A percentile compares a stretch with the other conserved stretches of the same genome.
Evolutionary conservation across 1,139 yeast species (phyloP).

Genomic region (Lodderomyces orthopsilosis): DNA sequence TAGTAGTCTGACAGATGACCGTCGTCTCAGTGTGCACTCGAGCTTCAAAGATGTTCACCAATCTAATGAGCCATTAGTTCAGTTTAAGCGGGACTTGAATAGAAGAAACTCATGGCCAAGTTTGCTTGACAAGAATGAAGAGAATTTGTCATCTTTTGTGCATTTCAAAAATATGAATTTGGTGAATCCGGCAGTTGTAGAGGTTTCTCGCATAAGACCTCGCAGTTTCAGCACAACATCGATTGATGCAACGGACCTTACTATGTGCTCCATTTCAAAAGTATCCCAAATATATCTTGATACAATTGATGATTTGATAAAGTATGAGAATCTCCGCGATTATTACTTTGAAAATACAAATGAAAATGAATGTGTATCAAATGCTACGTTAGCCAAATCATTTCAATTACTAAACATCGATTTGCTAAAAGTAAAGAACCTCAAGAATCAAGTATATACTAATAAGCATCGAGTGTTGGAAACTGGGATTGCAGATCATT

Average conservation of each 20-base stretch:
- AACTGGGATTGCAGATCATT: conserved; percentile 30
- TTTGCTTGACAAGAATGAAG: conserved; percentile 13
- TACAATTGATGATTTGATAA: conserved; percentile 21
- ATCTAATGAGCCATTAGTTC: conserved; percentile 10
- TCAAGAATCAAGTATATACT: conserved; percentile 27
- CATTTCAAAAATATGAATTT: conserved; percentile 7
- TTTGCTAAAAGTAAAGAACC: conserved; percentile 28
- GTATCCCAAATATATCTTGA: conserved; percentile 23
- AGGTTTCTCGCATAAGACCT: conserved; percentile 5
- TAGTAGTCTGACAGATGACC: conserved; percentile 6
- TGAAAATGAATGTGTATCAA: conserved; percentile 12
- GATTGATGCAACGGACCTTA: conserved; percentile 26
- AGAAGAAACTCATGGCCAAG: conserved; percentile 49
- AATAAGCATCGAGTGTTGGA: conserved; percentile 31
- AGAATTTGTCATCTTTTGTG: conserved; percentile 26
- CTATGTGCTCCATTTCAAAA: conserved; percentile 22
- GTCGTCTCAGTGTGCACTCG: conserved; percentile 4
- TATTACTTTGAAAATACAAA: conserved; percentile 10
- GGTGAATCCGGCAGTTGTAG: conserved; percentile 3
- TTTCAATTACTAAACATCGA: conserved; percentile 33
- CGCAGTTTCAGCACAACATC: conserved; percentile 44
- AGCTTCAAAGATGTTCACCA: conserved; percentile 3
- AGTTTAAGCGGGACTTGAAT: conserved; percentile 27
- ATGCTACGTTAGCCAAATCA: conserved; percentile 20
- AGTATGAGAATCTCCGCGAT: conserved; percentile 21